Percentiles rank a stretch among this genome's conserved stretches.
phyloP scores from a whole-genome alignment of 2,329 filamentous ascomycete species.

The Aspergillus fischeri region DNA sequence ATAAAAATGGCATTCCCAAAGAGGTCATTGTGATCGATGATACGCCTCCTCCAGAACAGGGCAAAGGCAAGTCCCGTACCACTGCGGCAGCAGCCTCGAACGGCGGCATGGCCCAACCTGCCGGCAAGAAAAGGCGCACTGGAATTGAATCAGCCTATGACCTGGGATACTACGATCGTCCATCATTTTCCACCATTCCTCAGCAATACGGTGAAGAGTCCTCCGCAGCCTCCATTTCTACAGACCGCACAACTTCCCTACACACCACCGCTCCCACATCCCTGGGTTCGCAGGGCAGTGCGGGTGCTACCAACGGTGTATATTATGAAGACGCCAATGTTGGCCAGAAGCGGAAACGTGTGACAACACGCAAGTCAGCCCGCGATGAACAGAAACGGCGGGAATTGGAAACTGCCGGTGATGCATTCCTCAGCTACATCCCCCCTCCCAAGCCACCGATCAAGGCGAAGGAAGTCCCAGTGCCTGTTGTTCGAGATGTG shows the following conservation, averaged over 20 bases:
- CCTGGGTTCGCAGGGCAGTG: constrained; percentile 61
- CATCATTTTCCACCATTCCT: constrained; percentile 69
- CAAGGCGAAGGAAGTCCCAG: constrained; percentile 76
- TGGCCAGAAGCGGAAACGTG: constrained; percentile 87
- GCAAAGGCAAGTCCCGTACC: constrained; percentile 20
- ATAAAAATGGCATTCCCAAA: constrained; percentile 76
- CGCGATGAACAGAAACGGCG: constrained; percentile 78
- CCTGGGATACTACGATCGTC: constrained; percentile 65
- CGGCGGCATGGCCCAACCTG: constrained; percentile 38
- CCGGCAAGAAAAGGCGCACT: constrained; percentile 70
- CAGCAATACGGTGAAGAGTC: constrained; percentile 64
- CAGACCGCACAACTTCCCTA: constrained; percentile 76
- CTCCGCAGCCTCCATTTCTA: constrained; percentile 70
- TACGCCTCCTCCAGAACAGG: constrained; percentile 51
- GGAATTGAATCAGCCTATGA: constrained; percentile 60
- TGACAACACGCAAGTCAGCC: constrained; percentile 68
- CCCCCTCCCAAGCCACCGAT: constrained; percentile 84
- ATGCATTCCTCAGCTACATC: constrained; percentile 73
- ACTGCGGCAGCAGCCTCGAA: constrained; percentile 24
- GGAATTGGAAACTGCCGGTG: constrained; percentile 65
- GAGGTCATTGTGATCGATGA: constrained; percentile 80
- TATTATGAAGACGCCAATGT: constrained; percentile 65
- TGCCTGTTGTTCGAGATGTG: constrained; percentile 58
- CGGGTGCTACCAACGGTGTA: constrained; percentile 48
- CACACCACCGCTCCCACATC: constrained; percentile 90